Base-by-base conservation (phyloP, 2,329 filamentous ascomycete genomes). In the Trichocomaceae sp. region DNA sequence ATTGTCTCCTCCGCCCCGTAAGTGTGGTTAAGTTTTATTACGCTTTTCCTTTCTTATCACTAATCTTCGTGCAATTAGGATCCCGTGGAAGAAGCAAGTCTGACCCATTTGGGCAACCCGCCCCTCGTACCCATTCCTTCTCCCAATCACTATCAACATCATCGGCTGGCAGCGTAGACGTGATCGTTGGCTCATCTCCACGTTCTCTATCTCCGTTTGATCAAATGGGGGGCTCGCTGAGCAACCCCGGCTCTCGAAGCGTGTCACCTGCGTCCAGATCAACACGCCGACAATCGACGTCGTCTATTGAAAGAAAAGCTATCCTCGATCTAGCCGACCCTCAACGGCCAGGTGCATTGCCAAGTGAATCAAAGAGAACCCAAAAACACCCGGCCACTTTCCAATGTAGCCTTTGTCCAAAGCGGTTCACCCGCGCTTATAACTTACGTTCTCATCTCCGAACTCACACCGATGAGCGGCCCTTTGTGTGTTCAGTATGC, bases 351-450 rank as follows among this genome's bases (percentile, higher is more conserved):
- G 84, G 83, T 22, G 79, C 82, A 4, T 80, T 66, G 31, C 63
- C 81, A 12, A 76, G 76, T 45, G 83, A 85, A 47, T 80, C 77
- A 39, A 95, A 93, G 69, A 85, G 93, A n/a, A 85, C 90, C 0
- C 93, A 99, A 70, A 99, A 99, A 67, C 93, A 99, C 63, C 93
- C 93, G 0, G 93, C 93, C 6, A 99, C 91, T 0, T 99, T 97
- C 73, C 91, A 97, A 67, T 99, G 93, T 70, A 88, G 75, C 9
- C 77, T 97, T 8, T 99, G 93, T 64, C 91, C 93, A 0, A 99
- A 99, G 72, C 84, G 90, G 15, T 99, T 99, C 67, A 99, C 93
- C 0, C 83, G 93, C 55, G 93, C 93, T 0, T 99, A 99, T 74
- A 99, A 99, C 66, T 76, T 99, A 53, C 88, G 93, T 13, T 97